Evolutionary conservation across 768 basidiomycete genomes (phyloP), one percentile per base, ranked within the genome.

Genomic region (Naganishia vishniacii): DNA sequence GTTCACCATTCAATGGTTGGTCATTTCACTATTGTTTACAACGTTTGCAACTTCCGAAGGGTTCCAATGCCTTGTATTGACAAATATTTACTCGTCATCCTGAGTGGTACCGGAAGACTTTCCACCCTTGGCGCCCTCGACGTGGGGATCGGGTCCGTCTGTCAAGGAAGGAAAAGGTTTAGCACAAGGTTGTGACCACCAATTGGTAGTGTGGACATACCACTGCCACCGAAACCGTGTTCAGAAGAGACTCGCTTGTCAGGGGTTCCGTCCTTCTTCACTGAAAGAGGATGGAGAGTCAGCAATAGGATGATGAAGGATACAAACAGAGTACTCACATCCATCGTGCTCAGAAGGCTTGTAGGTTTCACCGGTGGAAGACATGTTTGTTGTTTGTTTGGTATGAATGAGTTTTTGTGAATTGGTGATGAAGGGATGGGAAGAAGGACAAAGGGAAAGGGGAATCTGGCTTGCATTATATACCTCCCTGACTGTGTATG

Each of bases 211-310:
- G 44, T 34, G 23, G 37, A 18, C 23, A 61, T 68, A 64, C 45
- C 70, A 60, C 66, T 67, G 31, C 73, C 71, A 48, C 74, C 74
- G 68, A 77, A 75, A 66, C 78, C 79, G 73, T 80, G 78, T 66
- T 80, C 78, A 23, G 70, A 68, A 37, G 66, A 71, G 16, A 76
- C 65, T 23, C 79, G 68, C 74, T 80, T 75, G 72, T 80, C 79
- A 25, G 78, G 78, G 29, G 69, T 71, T 46, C 75, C 75, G 65
- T 79, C 76, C 72, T 77, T 66, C 67, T 72, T 75, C 47, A 75
- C 62, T 28, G 78, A 78, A 53, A 69, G 78, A 71, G 77, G 75
- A 72, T 72, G 48, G 4, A n/a, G n/a, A 47, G 16, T n/a, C 26
- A 20, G 12, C 11, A 25, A 7, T 26, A 49, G 51, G 9, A 34